Evolutionary conservation across 108 stramenopile genomes (phyloP).

Genomic region (Seminavis robusta): DNA sequence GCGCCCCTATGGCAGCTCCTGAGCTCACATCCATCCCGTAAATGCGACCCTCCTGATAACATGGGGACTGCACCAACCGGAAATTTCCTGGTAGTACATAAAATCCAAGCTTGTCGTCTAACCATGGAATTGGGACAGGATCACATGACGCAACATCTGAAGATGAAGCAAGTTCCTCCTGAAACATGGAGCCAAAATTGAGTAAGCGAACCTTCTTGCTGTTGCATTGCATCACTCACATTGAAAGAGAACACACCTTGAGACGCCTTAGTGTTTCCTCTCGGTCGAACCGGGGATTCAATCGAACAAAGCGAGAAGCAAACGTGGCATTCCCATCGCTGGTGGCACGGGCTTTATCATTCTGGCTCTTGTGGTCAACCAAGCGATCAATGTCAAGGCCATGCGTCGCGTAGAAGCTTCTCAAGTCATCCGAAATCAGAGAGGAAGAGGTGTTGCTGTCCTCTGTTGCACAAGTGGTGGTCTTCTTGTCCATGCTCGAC

Average conservation of each 20-base stretch:
- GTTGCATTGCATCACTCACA: not conserved
- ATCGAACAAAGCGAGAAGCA: constrained; percentile 48
- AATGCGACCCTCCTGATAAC: constrained; percentile 63
- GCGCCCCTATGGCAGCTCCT: constrained; percentile 78
- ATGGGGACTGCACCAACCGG: constrained; percentile 43
- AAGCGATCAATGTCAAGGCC: no score
- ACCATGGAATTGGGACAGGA: constrained; percentile 56
- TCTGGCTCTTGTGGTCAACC: no score
- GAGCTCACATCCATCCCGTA: constrained; percentile 91
- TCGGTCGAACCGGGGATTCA: constrained; percentile 66
- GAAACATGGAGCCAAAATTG: not conserved
- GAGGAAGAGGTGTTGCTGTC: no score
- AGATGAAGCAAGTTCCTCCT: not conserved
- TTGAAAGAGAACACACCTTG: not conserved
- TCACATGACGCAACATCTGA: not conserved
- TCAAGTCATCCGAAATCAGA: no score
- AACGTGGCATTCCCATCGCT: not conserved
- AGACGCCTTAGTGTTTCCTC: constrained; percentile 49
- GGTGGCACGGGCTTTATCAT: no score
- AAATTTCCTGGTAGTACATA: constrained; percentile 67
- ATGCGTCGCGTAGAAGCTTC: no score
- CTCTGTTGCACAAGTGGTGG: no score
- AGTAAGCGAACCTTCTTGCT: not conserved
- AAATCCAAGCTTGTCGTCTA: constrained; percentile 46
- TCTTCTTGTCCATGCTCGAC: no score